Conservation (phyloP, 495 filamentous ascomycete genomes). For the Cercophora scortea region DNA sequence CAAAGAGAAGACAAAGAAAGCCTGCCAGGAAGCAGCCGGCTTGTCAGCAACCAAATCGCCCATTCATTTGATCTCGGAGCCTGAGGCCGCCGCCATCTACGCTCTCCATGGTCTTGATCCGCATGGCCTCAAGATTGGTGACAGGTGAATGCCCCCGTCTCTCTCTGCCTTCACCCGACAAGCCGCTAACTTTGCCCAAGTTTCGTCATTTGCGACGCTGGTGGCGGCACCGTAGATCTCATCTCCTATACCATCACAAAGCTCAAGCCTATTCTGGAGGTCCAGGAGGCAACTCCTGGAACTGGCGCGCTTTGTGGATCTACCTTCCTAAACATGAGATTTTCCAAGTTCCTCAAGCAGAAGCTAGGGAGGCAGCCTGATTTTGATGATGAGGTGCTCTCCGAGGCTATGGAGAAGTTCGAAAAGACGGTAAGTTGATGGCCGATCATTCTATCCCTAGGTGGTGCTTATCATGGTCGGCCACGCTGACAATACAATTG, state of each 20-base stretch:
- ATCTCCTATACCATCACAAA: slow-evolving; percentile 48
- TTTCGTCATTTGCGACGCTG: slow-evolving; percentile 51
- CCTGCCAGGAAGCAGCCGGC: slow-evolving; percentile 35
- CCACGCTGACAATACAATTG: not conserved
- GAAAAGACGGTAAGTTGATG: slow-evolving; percentile 18
- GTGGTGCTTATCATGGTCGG: not conserved
- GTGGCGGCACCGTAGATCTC: slow-evolving; percentile 53
- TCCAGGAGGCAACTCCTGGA: slow-evolving; percentile 42
- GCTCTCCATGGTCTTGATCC: slow-evolving; percentile 37
- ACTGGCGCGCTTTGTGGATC: slow-evolving; percentile 51
- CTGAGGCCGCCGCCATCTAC: slow-evolving; percentile 52
- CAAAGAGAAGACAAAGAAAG: slow-evolving; percentile 37
- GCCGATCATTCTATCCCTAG: not conserved
- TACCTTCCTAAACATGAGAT: slow-evolving; percentile 44
- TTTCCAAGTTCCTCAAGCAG: slow-evolving; percentile 34
- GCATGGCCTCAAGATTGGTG: slow-evolving; percentile 33
- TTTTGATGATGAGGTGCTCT: slow-evolving; percentile 27
- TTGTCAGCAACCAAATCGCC: slow-evolving; percentile 23
- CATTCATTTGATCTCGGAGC: slow-evolving; percentile 44
- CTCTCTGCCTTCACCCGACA: not conserved
- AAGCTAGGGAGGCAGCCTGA: slow-evolving; percentile 23
- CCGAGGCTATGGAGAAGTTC: slow-evolving; percentile 31
- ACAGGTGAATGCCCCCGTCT: slow-evolving; percentile 14
- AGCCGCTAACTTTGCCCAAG: slow-evolving; percentile 12
- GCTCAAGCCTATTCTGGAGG: slow-evolving; percentile 36